phyloP scores from a whole-genome alignment of 2,329 filamentous ascomycete genomes.

The Aspergillus novoparasiticus region DNA sequence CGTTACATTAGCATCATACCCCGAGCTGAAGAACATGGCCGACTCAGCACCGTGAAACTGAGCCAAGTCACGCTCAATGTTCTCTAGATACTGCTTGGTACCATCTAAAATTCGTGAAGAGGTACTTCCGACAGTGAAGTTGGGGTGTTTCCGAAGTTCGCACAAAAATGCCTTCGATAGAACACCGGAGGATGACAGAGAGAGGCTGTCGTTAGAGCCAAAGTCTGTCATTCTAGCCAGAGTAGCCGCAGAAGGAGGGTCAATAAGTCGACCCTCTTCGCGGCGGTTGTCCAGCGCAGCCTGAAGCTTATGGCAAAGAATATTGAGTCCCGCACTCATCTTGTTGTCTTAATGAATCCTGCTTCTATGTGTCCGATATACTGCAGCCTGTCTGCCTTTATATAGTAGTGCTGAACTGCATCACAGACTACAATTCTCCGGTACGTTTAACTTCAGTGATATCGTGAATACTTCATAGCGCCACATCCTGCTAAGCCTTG shows the following conservation, averaged over 20 bases:
- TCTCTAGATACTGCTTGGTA: constrained; percentile 14
- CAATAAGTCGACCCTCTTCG: constrained; percentile 11
- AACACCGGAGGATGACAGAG: constrained; percentile 14
- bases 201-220: constrained; percentile 20
- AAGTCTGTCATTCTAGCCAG: constrained; percentile 15
- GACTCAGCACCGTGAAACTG: constrained; percentile 54
- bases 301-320: constrained; percentile 11
- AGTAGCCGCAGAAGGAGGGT: constrained; percentile 8
- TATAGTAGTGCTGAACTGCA: not conserved
- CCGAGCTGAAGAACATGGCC: constrained; percentile 58
- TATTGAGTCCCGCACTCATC: constrained; percentile 9
- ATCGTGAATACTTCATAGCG: not conserved
- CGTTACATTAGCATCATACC: constrained; percentile 60
- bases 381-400: not conserved
- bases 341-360: not conserved
- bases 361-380: not conserved
- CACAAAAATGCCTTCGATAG: constrained; percentile 13
- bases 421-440: not conserved
- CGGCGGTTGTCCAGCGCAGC: constrained; percentile 10
- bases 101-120: constrained; percentile 16
- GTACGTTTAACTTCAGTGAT: not conserved
- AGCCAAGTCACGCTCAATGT: constrained; percentile 54
- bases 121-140: constrained; percentile 16
- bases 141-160: constrained; percentile 16
- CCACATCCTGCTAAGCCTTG: not conserved